A percentile compares a stretch with the other conserved stretches of the same genome.
These are phyloP conservation scores for Phytophthora cactorum DNA, from an alignment of 352 stramenopile species.

Conservation along the genomic window DNA sequence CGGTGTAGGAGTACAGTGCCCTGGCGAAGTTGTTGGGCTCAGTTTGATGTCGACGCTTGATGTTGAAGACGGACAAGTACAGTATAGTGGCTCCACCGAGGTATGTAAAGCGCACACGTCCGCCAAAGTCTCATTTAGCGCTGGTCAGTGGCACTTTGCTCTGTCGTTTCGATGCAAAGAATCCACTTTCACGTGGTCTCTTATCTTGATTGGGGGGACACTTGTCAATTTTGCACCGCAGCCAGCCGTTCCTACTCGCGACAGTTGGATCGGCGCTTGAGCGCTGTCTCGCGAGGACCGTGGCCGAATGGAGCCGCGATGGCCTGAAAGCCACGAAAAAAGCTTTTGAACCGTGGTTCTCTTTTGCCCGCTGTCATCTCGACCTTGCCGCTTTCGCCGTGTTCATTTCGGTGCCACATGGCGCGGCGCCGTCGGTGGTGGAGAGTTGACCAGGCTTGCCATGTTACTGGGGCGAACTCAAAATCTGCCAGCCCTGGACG, in stretches of 20 bases:
- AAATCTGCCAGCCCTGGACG: conserved; percentile 13
- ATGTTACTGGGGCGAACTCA: conserved; percentile 10
- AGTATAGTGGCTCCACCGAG: neutral
- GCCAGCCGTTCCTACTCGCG: conserved; percentile 15
- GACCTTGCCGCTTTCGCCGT: conserved; percentile 3
- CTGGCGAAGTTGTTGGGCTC: neutral
- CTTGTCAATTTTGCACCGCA: conserved; percentile 19
- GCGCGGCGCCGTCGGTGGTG: conserved; percentile 3
- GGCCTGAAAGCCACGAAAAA: conserved; percentile 18
- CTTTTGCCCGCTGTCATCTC: conserved; percentile 17
- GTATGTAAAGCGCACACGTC: conserved; percentile 11
- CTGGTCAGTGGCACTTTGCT: conserved; percentile 18
- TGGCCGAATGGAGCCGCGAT: conserved; percentile 4
- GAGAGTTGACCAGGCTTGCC: conserved; percentile 8
- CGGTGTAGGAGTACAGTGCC: conserved; percentile 4
- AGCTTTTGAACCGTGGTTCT: conserved; percentile 11
- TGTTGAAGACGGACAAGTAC: conserved; percentile 1
- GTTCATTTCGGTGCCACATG: conserved; percentile 22
- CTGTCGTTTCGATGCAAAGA: conserved; percentile 6
- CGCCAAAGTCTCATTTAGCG: conserved; percentile 23
- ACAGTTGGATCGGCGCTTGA: conserved; percentile 13
- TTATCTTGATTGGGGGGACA: conserved; percentile 1
- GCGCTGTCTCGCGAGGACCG: conserved; percentile 7
- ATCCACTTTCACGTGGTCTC: conserved; percentile 22
- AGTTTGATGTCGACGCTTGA: neutral